phyloP scores from a whole-genome alignment of 306 rosid species.

The Trifolium pratense region DNA sequence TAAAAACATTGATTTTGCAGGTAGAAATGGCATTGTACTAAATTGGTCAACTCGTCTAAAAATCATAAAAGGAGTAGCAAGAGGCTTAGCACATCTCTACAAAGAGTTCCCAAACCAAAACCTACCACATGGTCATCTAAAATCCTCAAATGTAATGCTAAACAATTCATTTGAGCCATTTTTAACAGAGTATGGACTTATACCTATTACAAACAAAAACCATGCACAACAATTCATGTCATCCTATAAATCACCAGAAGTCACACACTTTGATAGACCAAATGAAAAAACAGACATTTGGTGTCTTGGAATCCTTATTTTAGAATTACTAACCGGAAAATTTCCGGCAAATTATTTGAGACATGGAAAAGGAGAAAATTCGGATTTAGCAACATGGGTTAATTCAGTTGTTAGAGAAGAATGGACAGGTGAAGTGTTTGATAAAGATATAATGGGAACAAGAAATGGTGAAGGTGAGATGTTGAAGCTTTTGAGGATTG shows the following conservation, averaged over 20 bases:
- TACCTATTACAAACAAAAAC: slow-evolving; percentile 47
- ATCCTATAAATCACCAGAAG: slow-evolving; percentile 64
- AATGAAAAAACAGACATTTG: slow-evolving; percentile 58
- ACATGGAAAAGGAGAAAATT: slow-evolving; percentile 47
- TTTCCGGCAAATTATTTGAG: slow-evolving; percentile 60
- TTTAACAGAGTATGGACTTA: slow-evolving; percentile 63
- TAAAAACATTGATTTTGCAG: slow-evolving; percentile 41
- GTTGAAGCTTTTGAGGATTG: slow-evolving; percentile 68
- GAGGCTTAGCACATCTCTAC: slow-evolving; percentile 64
- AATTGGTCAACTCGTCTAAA: slow-evolving; percentile 73
- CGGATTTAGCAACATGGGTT: slow-evolving; percentile 71
- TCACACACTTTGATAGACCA: slow-evolving; percentile 37
- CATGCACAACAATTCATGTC: slow-evolving; percentile 69
- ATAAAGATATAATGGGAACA: slow-evolving; percentile 50
- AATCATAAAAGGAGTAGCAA: slow-evolving; percentile 74
- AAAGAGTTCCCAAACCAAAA: slow-evolving; percentile 47
- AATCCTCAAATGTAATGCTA: slow-evolving; percentile 75
- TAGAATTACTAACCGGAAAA: slow-evolving; percentile 61
- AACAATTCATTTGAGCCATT: slow-evolving; percentile 54
- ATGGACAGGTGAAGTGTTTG: slow-evolving; percentile 81
- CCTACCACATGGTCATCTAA: slow-evolving; percentile 80
- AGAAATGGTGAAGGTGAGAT: slow-evolving; percentile 62
- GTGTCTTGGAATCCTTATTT: slow-evolving; percentile 70
- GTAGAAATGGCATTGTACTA: slow-evolving; percentile 39
- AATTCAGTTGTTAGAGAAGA: slow-evolving; percentile 68